phyloP scores from a whole-genome alignment of 2,329 filamentous ascomycete species.

The Xylariaceae sp. region DNA sequence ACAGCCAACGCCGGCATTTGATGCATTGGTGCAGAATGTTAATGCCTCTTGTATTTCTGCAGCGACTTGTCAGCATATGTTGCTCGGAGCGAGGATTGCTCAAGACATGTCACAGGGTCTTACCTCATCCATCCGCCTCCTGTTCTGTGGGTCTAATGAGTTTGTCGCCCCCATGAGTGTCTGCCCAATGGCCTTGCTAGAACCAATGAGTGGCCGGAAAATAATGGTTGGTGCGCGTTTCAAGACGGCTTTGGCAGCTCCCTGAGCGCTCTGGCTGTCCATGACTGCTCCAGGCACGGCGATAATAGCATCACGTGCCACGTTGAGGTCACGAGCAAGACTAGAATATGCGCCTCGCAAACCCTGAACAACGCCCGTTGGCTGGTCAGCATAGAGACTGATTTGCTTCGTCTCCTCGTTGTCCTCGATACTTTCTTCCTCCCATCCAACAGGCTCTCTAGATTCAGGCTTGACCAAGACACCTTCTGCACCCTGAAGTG shows the following conservation, averaged over 20 bases:
- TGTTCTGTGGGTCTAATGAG: conserved; percentile 77
- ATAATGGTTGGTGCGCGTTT: conserved; percentile 89
- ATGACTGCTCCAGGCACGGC: conserved; percentile 89
- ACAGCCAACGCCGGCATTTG: too few relatives aligned
- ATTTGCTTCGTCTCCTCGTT: conserved; percentile 73
- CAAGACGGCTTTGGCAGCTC: conserved; percentile 73
- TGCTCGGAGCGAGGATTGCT: not conserved
- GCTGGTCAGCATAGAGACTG: conserved; percentile 90
- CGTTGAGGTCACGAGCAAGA: conserved; percentile 79
- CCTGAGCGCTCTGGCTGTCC: conserved; percentile 76
- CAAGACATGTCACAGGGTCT: conserved; percentile 39
- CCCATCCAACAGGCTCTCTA: conserved; percentile 38
- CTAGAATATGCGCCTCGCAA: conserved; percentile 78
- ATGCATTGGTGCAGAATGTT: not conserved
- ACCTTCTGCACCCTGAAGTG: conserved; percentile 82
- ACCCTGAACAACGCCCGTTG: conserved; percentile 81
- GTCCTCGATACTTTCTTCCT: conserved; percentile 56
- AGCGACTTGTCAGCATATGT: not conserved
- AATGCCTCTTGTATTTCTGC: conserved; percentile 22
- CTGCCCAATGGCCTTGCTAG: conserved; percentile 82
- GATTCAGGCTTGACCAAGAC: conserved; percentile 53
- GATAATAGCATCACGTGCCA: conserved; percentile 87
- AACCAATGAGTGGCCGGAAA: conserved; percentile 83
- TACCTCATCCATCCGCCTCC: conserved; percentile 82
- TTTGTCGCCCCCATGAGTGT: conserved; percentile 91